Conservation (phyloP, 2,329 filamentous ascomycete genomes). For the Colletotrichum lini region DNA sequence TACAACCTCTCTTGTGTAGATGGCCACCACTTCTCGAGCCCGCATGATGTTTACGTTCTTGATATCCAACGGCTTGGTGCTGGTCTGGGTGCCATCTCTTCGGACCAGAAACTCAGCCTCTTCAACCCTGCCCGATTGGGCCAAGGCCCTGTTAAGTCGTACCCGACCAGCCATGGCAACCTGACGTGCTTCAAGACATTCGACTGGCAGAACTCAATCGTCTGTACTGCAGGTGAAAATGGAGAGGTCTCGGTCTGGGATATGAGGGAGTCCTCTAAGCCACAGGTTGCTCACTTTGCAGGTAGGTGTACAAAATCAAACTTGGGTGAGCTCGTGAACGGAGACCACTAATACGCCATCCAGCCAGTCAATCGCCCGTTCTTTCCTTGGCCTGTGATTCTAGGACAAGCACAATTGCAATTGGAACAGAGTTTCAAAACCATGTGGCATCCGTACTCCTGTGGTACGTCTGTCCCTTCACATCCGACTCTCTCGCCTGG, state of each 20-base stretch:
- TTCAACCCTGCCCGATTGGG: constrained; percentile 73
- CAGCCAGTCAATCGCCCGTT: constrained; percentile 67
- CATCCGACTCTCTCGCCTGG: constrained; percentile 2
- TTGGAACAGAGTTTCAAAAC: constrained; percentile 80
- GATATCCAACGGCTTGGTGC: constrained; percentile 66
- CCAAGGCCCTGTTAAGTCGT: constrained; percentile 62
- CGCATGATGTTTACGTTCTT: constrained; percentile 69
- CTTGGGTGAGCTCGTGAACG: constrained; percentile 7
- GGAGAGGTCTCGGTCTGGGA: constrained; percentile 79
- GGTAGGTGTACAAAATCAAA: constrained; percentile 53
- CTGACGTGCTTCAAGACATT: constrained; percentile 74
- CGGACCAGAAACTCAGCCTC: constrained; percentile 78
- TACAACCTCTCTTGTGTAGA: constrained; percentile 58
- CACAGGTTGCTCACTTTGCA: constrained; percentile 60
- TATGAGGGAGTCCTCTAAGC: constrained; percentile 61
- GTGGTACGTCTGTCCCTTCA: constrained; percentile 62
- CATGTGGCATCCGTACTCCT: constrained; percentile 73
- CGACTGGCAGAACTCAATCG: constrained; percentile 64
- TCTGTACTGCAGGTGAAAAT: constrained; percentile 81
- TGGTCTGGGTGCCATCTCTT: constrained; percentile 75
- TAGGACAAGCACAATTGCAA: constrained; percentile 72
- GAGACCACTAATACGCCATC: constrained; percentile 42
- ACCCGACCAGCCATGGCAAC: constrained; percentile 71
- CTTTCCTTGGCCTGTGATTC: constrained; percentile 75
- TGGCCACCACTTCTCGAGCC: constrained; percentile 55